phyloP scores from a whole-genome alignment of 371 early-diverging fungal species.

The Syncephalastrum monosporum region DNA sequence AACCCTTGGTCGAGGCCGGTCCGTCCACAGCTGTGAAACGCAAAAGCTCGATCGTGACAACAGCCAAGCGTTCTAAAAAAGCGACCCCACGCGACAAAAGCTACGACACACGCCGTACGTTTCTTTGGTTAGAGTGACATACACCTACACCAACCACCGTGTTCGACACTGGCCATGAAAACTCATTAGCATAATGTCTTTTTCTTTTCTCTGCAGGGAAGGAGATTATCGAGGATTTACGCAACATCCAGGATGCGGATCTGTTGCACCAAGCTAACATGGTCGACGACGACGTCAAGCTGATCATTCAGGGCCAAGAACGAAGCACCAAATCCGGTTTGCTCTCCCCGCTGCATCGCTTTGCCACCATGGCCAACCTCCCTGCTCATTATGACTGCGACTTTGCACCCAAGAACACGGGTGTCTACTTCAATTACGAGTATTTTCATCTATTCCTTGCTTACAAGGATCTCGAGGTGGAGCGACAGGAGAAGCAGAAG shows the following conservation, averaged over 20 bases:
- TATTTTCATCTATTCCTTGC: conserved; percentile 48
- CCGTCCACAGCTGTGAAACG: conserved; percentile 10
- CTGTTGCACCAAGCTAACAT: conserved; percentile 43
- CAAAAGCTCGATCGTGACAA: conserved; percentile 14
- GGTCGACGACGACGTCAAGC: conserved; percentile 40
- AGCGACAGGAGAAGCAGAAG: conserved; percentile 24
- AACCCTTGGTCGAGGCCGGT: conserved; percentile 2
- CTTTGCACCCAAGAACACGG: conserved; percentile 52
- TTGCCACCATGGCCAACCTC: conserved; percentile 46
- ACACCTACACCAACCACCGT: background rate
- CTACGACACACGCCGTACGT: conserved; percentile 42
- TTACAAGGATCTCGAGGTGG: conserved; percentile 41
- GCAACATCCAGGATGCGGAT: conserved; percentile 44
- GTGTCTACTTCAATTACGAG: conserved; percentile 50
- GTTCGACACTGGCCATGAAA: background rate
- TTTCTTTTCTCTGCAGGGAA: conserved; percentile 23
- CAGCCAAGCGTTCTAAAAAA: conserved; percentile 33
- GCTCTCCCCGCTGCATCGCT: conserved; percentile 39
- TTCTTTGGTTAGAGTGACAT: background rate
- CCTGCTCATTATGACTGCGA: conserved; percentile 51
- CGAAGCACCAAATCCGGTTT: conserved; percentile 33
- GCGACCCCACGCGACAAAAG: conserved; percentile 45
- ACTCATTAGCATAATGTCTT: background rate
- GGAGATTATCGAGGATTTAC: conserved; percentile 42
- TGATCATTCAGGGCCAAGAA: conserved; percentile 43